phyloP scores from a whole-genome alignment of 2,329 filamentous ascomycete species.

The Microcyclospora tardicrescens region DNA sequence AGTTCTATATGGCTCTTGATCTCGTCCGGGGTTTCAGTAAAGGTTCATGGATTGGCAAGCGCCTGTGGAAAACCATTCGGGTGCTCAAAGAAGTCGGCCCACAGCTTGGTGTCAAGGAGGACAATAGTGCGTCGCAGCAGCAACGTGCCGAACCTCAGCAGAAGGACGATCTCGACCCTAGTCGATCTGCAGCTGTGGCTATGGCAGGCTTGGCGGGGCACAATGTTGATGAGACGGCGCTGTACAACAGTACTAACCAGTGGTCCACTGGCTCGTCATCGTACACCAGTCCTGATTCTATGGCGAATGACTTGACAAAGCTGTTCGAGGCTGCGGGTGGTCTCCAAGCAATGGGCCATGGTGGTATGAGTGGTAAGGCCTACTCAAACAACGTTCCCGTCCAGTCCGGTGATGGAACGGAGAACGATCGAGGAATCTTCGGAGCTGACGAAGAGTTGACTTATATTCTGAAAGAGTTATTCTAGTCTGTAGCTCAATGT shows the following conservation, averaged over 20 bases:
- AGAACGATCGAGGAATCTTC: conserved; percentile 2
- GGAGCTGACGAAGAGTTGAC: conserved; percentile 45
- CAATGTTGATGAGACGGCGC: conserved; percentile 43
- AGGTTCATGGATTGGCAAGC: conserved; percentile 57
- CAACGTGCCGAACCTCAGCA: conserved; percentile 1
- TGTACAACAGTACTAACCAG: conserved; percentile 26
- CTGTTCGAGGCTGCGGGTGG: conserved; percentile 51
- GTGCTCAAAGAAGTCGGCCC: conserved; percentile 61
- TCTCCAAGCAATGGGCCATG: conserved; percentile 19
- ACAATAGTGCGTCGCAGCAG: neutral
- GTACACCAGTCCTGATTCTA: conserved; percentile 45
- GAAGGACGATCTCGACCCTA: conserved; percentile 38
- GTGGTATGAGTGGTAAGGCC: neutral
- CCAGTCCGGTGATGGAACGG: conserved; percentile 14
- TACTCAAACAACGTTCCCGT: conserved; percentile 21
- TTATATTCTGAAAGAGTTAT: conserved; percentile 46
- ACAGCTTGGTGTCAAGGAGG: conserved; percentile 44
- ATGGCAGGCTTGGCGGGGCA: conserved; percentile 55
- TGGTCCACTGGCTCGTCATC: conserved; percentile 17
- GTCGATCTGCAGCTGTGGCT: conserved; percentile 49
- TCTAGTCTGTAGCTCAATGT: conserved; percentile 24
- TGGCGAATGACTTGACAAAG: conserved; percentile 50
- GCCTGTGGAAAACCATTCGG: conserved; percentile 60
- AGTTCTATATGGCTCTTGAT: conserved; percentile 68
- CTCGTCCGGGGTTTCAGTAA: conserved; percentile 60